These are phyloP conservation scores for Xylaria sp. DNA, from an alignment of 2,329 filamentous ascomycete genomes.

Conservation along the genomic window DNA sequence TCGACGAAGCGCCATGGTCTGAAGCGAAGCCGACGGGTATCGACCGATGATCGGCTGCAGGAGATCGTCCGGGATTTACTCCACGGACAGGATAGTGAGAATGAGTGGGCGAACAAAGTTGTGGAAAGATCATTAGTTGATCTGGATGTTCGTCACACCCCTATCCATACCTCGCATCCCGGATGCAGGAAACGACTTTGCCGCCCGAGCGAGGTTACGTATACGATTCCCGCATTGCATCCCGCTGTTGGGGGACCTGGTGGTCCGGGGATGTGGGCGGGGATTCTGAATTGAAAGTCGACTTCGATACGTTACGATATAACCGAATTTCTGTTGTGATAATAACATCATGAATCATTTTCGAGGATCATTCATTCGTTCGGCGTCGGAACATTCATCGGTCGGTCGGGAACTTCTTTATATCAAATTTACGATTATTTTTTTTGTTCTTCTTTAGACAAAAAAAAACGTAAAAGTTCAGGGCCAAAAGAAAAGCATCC, in stretches of 20 bases:
- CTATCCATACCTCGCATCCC: slow-evolving; percentile 35
- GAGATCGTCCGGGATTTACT: slow-evolving; percentile 64
- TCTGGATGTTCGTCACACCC: slow-evolving; percentile 20
- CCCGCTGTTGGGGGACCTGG: slow-evolving; percentile 45
- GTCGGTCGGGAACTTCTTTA: too few species aligned
- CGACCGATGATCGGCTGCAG: slow-evolving; percentile 56
- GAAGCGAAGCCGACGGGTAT: slow-evolving; percentile 57
- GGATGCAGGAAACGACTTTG: slow-evolving; percentile 60
- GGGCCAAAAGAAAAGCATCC: too few species aligned
- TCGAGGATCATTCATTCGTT: too few species aligned
- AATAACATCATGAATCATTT: slow-evolving; percentile 25
- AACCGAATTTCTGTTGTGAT: slow-evolving; percentile 28
- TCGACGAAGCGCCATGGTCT: slow-evolving; percentile 37
- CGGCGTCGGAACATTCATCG: too few species aligned
- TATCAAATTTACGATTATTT: too few species aligned
- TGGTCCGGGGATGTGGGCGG: slow-evolving; percentile 62
- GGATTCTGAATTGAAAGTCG: slow-evolving; percentile 49
- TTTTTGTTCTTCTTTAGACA: too few species aligned
- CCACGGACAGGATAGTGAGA: slow-evolving; percentile 32
- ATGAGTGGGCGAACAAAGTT: slow-evolving; percentile 36
- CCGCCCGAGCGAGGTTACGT: slow-evolving; percentile 54
- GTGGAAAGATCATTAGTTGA: slow-evolving; percentile 32
- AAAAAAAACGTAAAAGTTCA: too few species aligned
- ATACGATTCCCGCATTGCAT: slow-evolving; percentile 44
- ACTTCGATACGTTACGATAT: slow-evolving; percentile 12